phyloP scores from a whole-genome alignment of 371 early-diverging fungal genomes.

The Mortierella sp. region DNA sequence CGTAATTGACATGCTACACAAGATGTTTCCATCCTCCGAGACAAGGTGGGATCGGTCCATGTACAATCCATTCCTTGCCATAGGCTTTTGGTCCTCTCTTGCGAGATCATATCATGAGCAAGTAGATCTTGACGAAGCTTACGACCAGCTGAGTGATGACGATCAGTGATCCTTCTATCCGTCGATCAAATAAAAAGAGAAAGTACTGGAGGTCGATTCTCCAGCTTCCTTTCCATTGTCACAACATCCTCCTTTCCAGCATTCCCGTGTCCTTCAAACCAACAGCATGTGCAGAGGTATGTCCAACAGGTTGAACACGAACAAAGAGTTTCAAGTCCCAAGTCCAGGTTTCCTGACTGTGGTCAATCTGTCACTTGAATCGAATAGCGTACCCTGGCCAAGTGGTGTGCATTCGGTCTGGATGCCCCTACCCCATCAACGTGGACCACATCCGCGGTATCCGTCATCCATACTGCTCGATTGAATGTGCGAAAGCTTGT shows the following conservation, averaged over 20 bases:
- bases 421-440: conserved; percentile 33
- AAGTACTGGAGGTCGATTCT: no score
- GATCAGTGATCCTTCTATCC: no score
- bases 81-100: conserved; percentile 14
- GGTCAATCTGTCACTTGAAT: no score
- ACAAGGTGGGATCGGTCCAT: background rate
- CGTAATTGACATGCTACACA: background rate
- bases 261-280: no score
- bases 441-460: conserved; percentile 8
- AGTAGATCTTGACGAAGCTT: no score
- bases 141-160: no score
- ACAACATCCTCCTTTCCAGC: no score
- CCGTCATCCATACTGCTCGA: conserved; percentile 31
- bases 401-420: conserved; percentile 15
- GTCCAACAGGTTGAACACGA: background rate
- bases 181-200: no score
- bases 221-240: no score
- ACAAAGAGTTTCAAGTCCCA: background rate
- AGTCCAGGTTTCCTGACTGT: no score
- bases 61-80: background rate
- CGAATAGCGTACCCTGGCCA: conserved; percentile 28
- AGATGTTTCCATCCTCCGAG: background rate
- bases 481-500: conserved; percentile 24
- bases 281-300: conserved; percentile 6
- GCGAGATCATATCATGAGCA: no score